Base-by-base conservation (phyloP, 1,284 basidiomycete species). In the Ceratorhiza oryzae-sativae region DNA sequence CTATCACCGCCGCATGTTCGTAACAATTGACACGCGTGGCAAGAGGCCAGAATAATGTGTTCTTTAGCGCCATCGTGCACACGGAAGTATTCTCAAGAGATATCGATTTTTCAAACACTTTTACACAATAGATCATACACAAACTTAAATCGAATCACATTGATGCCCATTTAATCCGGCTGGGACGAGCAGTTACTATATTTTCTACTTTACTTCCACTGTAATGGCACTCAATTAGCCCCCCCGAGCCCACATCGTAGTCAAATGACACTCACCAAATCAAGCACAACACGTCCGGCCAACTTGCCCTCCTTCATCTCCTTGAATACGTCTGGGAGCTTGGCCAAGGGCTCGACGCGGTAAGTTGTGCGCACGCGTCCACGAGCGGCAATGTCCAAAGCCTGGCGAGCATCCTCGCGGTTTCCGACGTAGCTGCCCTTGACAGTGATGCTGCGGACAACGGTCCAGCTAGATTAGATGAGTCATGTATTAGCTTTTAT, bases 381-480 rank as follows among this genome's bases (percentile, higher is more conserved):
- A 8, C 82, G 77, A 0, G 90, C 86, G 6, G 90, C 92, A 34
- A 94, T 87, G 1, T 86, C 84, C 32, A 94, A 79, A 0, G 92
- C 90, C 78, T 94, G 92, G 18, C 83, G 77, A 8, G 90, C 86
- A 77, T 93, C 92, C 77, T 91, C 89, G 53, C 90, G 84, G 77
- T 89, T 90, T 18, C 85, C 86, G 71, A 71, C 48, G 71, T 67
- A 76, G 45, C 36, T 53, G 12, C 63, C 63, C 51, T 67, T 67
- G n/a, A 67, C 49, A 25, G 63, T 67, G 25, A 91, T 88, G 76
- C 83, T 85, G 80, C 87, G 61, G 61, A 78, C 76, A 20, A 79
- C 79, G 65, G 77, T 67, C 76, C 34, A 68, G 45, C 49, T 25
- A 2, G 63, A 36, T 59, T 12, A 34, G 27, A 61, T 25, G n/a